These are phyloP conservation scores for Choiromyces venosus DNA, from an alignment of 495 filamentous ascomycete genomes.

Conservation along the genomic window DNA sequence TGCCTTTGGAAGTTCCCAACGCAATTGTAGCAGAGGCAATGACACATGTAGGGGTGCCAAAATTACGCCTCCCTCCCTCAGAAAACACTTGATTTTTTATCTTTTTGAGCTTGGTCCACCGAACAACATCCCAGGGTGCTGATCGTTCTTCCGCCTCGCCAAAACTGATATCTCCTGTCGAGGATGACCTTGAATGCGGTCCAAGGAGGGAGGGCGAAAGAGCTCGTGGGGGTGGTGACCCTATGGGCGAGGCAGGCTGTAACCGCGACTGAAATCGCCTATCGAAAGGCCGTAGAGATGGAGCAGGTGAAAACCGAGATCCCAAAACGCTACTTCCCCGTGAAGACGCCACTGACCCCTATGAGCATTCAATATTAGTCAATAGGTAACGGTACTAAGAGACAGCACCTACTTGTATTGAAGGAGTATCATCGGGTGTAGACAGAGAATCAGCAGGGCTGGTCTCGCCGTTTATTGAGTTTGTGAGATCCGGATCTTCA, in stretches of 20 bases:
- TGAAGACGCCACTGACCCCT: constrained; percentile 81
- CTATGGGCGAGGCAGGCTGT: constrained; percentile 20
- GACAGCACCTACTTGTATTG: constrained; percentile 62
- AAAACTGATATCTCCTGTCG: constrained; percentile 42
- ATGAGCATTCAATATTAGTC: constrained; percentile 31
- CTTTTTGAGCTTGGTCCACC: constrained; percentile 91
- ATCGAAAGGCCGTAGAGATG: constrained; percentile 87
- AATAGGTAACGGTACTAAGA: constrained; percentile 21
- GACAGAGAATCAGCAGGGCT: constrained; percentile 46
- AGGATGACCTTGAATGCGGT: constrained; percentile 71
- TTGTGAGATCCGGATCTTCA: constrained; percentile 26
- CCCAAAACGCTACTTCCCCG: constrained; percentile 58
- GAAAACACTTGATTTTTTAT: constrained; percentile 86
- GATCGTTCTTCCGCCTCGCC: constrained; percentile 43
- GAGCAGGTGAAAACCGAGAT: constrained; percentile 58
- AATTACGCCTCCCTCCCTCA: constrained; percentile 87
- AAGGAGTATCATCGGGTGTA: constrained; percentile 80
- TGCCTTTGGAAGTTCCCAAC: constrained; percentile 86
- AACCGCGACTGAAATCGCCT: constrained; percentile 85
- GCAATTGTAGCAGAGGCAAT: constrained; percentile 85
- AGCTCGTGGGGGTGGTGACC: constrained; percentile 54
- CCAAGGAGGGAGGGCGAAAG: constrained; percentile 74
- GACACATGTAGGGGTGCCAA: constrained; percentile 86
- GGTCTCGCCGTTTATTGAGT: constrained; percentile 26
- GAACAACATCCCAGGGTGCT: constrained; percentile 90